These are phyloP conservation scores for Apophysomyces variabilis DNA, from an alignment of 371 early-diverging fungal species.

Conservation along the genomic window DNA sequence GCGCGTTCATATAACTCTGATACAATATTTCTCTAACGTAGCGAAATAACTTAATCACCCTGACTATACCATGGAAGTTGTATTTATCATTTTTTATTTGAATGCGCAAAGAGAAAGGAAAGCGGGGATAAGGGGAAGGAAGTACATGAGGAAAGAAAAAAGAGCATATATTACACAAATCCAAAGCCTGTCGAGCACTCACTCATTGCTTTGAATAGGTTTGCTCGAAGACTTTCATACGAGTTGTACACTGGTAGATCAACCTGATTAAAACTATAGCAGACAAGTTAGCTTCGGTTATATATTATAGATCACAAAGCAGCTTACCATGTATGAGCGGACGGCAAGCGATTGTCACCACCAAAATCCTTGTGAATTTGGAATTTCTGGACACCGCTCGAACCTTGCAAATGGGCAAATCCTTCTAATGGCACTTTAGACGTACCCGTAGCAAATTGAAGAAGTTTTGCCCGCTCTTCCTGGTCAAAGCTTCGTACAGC, in stretches of 20 bases:
- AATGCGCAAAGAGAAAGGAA: conserved; percentile 12
- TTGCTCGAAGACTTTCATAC: conserved; percentile 92
- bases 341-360: conserved; percentile 87
- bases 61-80: neutral
- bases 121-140: conserved; percentile 7
- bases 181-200: conserved; percentile 98
- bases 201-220: conserved; percentile 87
- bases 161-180: conserved; percentile 66
- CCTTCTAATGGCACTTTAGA: conserved; percentile 98
- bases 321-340: conserved; percentile 96
- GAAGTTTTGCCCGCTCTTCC: conserved; percentile 96
- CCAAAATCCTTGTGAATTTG: conserved; percentile 98
- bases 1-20: too few species aligned
- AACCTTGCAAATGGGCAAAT: conserved; percentile 93
- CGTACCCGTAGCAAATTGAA: conserved; percentile 99
- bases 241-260: conserved; percentile 95
- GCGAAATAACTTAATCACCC: too few species aligned
- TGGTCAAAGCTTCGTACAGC: conserved; percentile 97
- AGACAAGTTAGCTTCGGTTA: conserved; percentile 14
- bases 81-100: conserved; percentile 1
- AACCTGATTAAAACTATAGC: conserved; percentile 94
- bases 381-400: conserved; percentile 96
- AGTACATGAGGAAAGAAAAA: neutral
- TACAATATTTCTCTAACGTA: too few species aligned
- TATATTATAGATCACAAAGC: conserved; percentile 2